Evolutionary conservation across 345 rosid species (phyloP).

Genomic region (Erodium maritimum): DNA sequence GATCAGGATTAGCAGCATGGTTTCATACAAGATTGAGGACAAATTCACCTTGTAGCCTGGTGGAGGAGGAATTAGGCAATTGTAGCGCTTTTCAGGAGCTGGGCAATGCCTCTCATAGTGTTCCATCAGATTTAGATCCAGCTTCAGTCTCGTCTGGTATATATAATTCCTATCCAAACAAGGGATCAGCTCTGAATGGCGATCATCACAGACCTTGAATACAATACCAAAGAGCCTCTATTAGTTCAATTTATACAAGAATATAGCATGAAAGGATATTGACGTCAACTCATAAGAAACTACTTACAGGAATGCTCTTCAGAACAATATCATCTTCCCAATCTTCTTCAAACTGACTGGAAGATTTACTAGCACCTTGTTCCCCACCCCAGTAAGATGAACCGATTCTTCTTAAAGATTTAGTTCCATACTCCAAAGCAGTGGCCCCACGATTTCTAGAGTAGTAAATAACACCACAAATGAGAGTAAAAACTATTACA

Average conservation of each 20-base stretch:
- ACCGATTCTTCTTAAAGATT: conserved; percentile 70
- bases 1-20: too few species aligned
- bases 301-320: conserved; percentile 83
- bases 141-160: conserved; percentile 91
- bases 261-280: not conserved
- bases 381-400: conserved; percentile 73
- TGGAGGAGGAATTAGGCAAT: conserved; percentile 98
- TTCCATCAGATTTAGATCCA: conserved; percentile 90
- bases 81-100: conserved; percentile 76
- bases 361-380: conserved; percentile 24
- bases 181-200: conserved; percentile 91
- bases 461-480: conserved; percentile 52
- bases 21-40: not conserved
- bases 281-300: conserved; percentile 2
- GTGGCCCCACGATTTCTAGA: conserved; percentile 56
- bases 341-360: conserved; percentile 45
- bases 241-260: not conserved
- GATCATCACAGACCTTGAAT: conserved; percentile 87
- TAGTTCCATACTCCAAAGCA: conserved; percentile 64
- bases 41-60: conserved; percentile 69
- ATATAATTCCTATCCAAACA: conserved; percentile 85
- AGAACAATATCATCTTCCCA: conserved; percentile 32
- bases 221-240: not conserved
- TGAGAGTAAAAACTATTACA: conserved; percentile 34
- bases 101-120: conserved; percentile 99